phyloP scores from a whole-genome alignment of 164 flowering plant genomes.

The Pachysandra terminalis region DNA sequence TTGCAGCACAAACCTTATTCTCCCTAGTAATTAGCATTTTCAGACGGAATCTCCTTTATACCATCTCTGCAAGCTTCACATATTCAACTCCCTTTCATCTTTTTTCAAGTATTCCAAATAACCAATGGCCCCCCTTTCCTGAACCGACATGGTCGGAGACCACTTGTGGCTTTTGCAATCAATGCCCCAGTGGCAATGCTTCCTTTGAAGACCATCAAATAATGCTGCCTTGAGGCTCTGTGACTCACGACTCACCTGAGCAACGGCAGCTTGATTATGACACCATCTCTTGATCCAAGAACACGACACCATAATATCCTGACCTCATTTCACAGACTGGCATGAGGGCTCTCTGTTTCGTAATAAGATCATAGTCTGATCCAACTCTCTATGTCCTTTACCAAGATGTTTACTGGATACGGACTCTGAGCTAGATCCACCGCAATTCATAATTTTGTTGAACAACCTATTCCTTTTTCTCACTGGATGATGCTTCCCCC shows the following conservation, averaged over 20 bases:
- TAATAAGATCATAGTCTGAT: conserved; percentile 7
- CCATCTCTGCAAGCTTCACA: not conserved
- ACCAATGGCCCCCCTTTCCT: conserved; percentile 52
- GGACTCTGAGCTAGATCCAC: not conserved
- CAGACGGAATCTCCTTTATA: not conserved
- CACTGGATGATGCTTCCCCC: conserved; percentile 38
- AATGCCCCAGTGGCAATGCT: conserved; percentile 90
- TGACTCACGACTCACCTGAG: conserved; percentile 38
- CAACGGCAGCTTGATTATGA: conserved; percentile 12
- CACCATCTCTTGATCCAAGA: conserved; percentile 86
- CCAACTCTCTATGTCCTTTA: conserved; percentile 18
- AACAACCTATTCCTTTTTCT: conserved; percentile 26
- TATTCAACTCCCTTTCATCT: not conserved
- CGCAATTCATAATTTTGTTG: not conserved
- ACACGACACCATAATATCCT: conserved; percentile 32
- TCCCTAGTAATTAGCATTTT: not conserved
- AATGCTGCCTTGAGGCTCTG: conserved; percentile 28
- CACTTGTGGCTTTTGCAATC: conserved; percentile 79
- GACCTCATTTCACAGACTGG: conserved; percentile 20
- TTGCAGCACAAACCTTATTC: no score
- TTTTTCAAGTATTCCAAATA: conserved; percentile 50
- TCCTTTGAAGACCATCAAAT: conserved; percentile 34
- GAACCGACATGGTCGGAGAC: conserved; percentile 52
- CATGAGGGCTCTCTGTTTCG: not conserved
- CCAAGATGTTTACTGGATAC: conserved; percentile 13